phyloP scores from a whole-genome alignment of 2,329 filamentous ascomycete genomes.

The Camillea tinctor region DNA sequence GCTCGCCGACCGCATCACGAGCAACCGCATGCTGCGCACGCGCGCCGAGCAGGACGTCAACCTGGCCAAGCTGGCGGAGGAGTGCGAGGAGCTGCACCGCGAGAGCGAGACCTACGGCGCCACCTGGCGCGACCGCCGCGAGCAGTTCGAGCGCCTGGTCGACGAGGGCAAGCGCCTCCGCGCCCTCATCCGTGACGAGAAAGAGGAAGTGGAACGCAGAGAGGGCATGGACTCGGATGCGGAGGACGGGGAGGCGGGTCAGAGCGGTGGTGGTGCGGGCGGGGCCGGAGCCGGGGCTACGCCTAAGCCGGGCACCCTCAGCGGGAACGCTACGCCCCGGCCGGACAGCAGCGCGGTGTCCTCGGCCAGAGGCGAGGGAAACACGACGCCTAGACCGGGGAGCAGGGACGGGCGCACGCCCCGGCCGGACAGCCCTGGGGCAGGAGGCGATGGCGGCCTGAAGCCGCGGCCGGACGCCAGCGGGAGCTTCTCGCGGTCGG shows the following conservation, averaged over 20 bases:
- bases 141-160: slow-evolving; percentile 86
- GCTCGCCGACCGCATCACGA: slow-evolving; percentile 81
- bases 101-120: slow-evolving; percentile 79
- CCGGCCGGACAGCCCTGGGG: slow-evolving; percentile 33
- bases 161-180: slow-evolving; percentile 87
- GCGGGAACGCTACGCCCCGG: slow-evolving; percentile 38
- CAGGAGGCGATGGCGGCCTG: slow-evolving; percentile 30
- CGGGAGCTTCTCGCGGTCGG: slow-evolving; percentile 37
- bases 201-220: slow-evolving; percentile 86
- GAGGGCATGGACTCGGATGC: slow-evolving; percentile 76
- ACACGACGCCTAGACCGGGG: slow-evolving; percentile 30
- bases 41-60: slow-evolving; percentile 80
- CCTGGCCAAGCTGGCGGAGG: slow-evolving; percentile 78
- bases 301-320: slow-evolving; percentile 44
- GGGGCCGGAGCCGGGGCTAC: slow-evolving; percentile 36
- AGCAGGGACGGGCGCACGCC: slow-evolving; percentile 26
- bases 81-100: slow-evolving; percentile 82
- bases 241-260: slow-evolving; percentile 52
- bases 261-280: slow-evolving; percentile 56
- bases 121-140: slow-evolving; percentile 80
- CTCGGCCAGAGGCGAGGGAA: slow-evolving; percentile 3
- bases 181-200: slow-evolving; percentile 86
- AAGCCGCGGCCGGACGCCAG: slow-evolving; percentile 33
- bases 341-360: slow-evolving; percentile 41
- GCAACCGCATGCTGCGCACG: slow-evolving; percentile 73